Conservation (phyloP, 2,329 filamentous ascomycete species). For the Penicillium occitanis region DNA sequence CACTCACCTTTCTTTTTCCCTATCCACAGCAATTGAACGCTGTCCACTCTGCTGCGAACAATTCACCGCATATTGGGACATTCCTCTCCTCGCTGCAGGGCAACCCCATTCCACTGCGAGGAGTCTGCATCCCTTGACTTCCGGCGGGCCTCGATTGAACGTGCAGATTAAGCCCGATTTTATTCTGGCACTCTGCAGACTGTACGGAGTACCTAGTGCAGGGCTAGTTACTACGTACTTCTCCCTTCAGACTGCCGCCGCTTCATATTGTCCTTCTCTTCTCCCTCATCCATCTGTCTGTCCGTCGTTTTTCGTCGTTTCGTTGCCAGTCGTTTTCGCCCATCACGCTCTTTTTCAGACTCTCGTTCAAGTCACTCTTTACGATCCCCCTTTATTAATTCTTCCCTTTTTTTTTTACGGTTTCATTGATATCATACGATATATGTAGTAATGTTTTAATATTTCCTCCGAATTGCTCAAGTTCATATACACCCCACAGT, state of each 20-base stretch:
- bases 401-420: neutral
- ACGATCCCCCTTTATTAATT: constrained; percentile 13
- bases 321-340: constrained; percentile 23
- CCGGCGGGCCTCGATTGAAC: constrained; percentile 20
- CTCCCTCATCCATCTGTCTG: constrained; percentile 2
- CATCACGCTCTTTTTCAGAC: constrained; percentile 21
- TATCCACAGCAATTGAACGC: neutral
- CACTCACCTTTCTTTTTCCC: constrained; percentile 12
- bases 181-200: neutral
- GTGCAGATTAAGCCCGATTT: constrained; percentile 21
- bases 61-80: constrained; percentile 16
- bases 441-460: constrained; percentile 18
- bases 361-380: constrained; percentile 19
- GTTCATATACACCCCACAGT: constrained; percentile 19
- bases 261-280: constrained; percentile 14
- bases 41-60: constrained; percentile 14
- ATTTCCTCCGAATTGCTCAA: neutral
- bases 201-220: neutral
- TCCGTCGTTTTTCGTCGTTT: constrained; percentile 18
- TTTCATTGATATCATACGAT: constrained; percentile 21
- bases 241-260: constrained; percentile 9
- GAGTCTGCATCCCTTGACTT: constrained; percentile 21
- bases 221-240: neutral
- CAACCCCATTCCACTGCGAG: constrained; percentile 23
- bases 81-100: constrained; percentile 21